Evolutionary conservation across 345 rosid genomes (phyloP).

Genomic region (Dipteronia sinensis): DNA sequence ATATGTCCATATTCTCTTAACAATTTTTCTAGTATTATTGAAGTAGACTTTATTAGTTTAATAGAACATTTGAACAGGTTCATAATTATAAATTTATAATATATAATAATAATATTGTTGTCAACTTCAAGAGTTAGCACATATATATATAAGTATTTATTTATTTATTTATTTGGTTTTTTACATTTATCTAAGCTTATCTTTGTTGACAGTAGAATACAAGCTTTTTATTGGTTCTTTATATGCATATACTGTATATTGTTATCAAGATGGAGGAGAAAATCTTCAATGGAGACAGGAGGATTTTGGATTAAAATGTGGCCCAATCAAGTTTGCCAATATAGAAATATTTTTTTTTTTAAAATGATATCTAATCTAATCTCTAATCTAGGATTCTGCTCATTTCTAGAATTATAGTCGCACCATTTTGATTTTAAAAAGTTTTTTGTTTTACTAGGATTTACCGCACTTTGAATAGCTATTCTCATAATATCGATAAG

Average conservation of each 20-base stretch:
- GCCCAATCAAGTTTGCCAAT: neutral
- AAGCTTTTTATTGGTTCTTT: neutral
- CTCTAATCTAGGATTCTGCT: too few species aligned
- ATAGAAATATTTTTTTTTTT: neutral
- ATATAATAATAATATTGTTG: neutral
- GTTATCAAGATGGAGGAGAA: neutral
- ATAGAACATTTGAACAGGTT: neutral
- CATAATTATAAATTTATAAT: too few species aligned
- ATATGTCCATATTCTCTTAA: neutral
- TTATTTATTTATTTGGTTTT: too few species aligned
- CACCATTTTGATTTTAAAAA: too few species aligned
- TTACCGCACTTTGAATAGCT: too few species aligned
- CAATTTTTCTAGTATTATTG: too few species aligned
- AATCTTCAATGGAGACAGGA: too few species aligned
- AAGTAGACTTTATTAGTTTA: neutral
- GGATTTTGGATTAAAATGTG: neutral
- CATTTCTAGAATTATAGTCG: too few species aligned
- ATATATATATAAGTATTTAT: too few species aligned
- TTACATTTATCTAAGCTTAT: neutral
- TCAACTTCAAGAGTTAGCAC: neutral
- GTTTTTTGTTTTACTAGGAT: too few species aligned
- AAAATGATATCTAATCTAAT: neutral
- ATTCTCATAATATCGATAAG: too few species aligned
- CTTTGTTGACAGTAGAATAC: neutral
- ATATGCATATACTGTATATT: neutral